Conservation (phyloP, 495 filamentous ascomycete genomes). For the Elasticomyces elasticus region DNA sequence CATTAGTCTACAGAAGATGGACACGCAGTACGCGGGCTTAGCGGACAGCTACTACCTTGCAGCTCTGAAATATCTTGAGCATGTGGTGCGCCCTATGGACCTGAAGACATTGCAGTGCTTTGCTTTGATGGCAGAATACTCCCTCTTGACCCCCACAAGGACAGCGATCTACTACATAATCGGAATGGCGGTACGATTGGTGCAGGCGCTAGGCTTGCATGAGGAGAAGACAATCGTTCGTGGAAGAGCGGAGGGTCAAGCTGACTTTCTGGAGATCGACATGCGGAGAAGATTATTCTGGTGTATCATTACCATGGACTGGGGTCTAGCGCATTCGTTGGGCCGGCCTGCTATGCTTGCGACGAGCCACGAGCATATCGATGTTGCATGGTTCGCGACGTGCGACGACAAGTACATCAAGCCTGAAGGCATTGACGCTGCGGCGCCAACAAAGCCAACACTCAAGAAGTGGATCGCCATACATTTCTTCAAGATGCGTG, state of each 20-base stretch:
- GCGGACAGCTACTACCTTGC: constrained; percentile 88
- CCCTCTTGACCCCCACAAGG: constrained; percentile 76
- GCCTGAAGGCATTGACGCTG: constrained; percentile 59
- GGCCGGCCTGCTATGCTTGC: constrained; percentile 77
- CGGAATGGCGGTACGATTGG: constrained; percentile 72
- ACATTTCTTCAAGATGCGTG: constrained; percentile 85
- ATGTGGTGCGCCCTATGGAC: constrained; percentile 68
- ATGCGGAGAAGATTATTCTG: constrained; percentile 81
- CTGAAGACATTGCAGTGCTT: constrained; percentile 84
- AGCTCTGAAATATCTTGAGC: constrained; percentile 70
- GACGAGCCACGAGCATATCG: constrained; percentile 63
- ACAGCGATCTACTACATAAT: constrained; percentile 88
- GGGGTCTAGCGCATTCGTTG: constrained; percentile 73
- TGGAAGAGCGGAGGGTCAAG: constrained; percentile 21
- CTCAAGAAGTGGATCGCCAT: constrained; percentile 77
- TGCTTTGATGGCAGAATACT: constrained; percentile 80
- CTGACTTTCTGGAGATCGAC: constrained; percentile 65
- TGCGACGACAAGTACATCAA: constrained; percentile 75
- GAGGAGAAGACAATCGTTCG: constrained; percentile 71
- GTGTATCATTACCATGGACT: constrained; percentile 77
- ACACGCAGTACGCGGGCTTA: constrained; percentile 66
- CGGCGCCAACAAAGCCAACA: constrained; percentile 45
- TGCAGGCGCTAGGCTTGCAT: constrained; percentile 72
- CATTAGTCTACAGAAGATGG: constrained; percentile 82
- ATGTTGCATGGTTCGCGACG: constrained; percentile 70